Evolutionary conservation across 2,329 filamentous ascomycete species (phyloP), one percentile per base, ranked within the genome.

Genomic region (Nigrospora sphaerica): DNA sequence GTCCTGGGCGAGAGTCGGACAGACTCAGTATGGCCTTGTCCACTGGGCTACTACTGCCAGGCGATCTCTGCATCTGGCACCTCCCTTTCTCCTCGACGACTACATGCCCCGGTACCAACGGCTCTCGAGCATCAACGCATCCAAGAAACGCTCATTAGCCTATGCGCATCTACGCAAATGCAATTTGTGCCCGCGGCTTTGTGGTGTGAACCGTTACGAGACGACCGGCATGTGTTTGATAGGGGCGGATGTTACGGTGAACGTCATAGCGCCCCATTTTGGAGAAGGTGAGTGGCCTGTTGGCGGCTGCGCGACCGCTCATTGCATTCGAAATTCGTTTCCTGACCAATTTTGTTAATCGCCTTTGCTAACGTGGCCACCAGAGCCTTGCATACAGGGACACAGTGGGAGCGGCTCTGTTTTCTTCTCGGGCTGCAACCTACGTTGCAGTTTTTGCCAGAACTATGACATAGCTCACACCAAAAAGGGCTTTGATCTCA

Each of bases 401-500:
- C 86, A 88, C 58, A 80, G 88, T 62, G 88, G 88, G 12, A 88
- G 82, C 49, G 88, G 88, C 12, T 80, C 83, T 9, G 86, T 95
- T 35, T 92, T 92, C 67, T 91, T 93, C 71, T 83, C 78, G 9
- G 86, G 86, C 28, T 77, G 84, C 60, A 88, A 86, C 58, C 62
- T 89, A 51, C 73, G 85, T 33, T 93, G 88, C 61, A 80, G 86
- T 19, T 86, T 82, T 52, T 91, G 86, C 62, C 86, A 92, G 63
- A 93, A 93, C 62, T 78, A 88, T 61, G 87, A 92, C 57, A 95
- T 95, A 42, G 77, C 87, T 0, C 88, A 93, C 59, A 80, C 87
- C 63, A 77, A 81, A n/a, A 88, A 88, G 39, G 88, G 88, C 1
- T 85, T 88, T 65, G 84, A 91, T 54, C 68, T 93, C 31, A 86